These are phyloP conservation scores for Asterochloris sp. DNA, from an alignment of 139 green algal species.

Conservation along the genomic window DNA sequence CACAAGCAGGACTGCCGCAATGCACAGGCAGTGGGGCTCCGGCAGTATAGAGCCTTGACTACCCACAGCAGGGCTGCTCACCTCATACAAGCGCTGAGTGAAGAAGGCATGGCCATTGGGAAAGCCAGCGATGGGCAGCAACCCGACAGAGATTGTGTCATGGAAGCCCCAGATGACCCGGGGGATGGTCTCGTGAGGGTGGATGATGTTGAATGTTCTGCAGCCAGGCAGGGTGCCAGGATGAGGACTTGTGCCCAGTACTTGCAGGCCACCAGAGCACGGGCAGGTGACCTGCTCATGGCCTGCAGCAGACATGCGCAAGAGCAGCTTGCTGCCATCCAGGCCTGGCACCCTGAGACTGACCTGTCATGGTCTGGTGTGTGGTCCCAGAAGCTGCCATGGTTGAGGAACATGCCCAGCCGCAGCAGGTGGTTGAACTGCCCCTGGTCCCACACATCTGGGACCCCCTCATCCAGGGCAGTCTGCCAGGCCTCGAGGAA, in stretches of 20 bases:
- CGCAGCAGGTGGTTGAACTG: slow-evolving; percentile 2
- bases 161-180: neutral
- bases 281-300: no score
- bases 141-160: neutral
- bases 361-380: neutral
- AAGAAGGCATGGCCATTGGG: slow-evolving; percentile 11
- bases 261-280: no score
- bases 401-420: slow-evolving; percentile 5
- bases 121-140: neutral
- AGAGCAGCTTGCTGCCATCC: no score
- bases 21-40: no score
- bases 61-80: neutral
- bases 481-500: slow-evolving; percentile 1
- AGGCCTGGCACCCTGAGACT: neutral
- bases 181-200: neutral
- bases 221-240: no score
- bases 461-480: neutral
- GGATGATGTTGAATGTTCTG: no score
- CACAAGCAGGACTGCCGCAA: no score
- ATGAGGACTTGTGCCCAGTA: no score
- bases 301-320: no score
- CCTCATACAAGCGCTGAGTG: neutral
- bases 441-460: neutral
- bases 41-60: no score
- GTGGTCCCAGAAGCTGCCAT: slow-evolving; percentile 2